Evolutionary conservation across 2,329 filamentous ascomycete species (phyloP).

Genomic region (Monosporascus sp.): DNA sequence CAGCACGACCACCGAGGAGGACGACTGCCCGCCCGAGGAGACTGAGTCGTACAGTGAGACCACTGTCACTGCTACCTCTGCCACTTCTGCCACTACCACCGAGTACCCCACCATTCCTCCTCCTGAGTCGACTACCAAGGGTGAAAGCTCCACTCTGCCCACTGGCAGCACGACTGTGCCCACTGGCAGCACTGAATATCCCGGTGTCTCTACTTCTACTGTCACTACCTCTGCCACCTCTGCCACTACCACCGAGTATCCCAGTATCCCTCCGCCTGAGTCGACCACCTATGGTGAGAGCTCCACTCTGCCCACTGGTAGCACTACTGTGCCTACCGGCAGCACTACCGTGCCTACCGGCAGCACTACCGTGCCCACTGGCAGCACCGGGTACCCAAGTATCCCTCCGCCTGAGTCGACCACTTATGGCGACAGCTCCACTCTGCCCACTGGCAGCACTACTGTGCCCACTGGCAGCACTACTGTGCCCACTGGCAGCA

Average conservation of each 20-base stretch:
- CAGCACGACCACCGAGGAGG: slow-evolving; percentile 3
- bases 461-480: background rate
- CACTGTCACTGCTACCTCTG: background rate
- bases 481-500: background rate
- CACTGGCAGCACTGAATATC: no score
- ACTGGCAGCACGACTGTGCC: background rate
- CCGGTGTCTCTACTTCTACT: no score
- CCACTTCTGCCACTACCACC: background rate
- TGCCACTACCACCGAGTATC: background rate
- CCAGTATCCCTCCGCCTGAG: background rate
- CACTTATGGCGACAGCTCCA: background rate
- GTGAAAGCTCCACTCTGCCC: background rate
- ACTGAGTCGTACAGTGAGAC: slow-evolving; percentile 1
- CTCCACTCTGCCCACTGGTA: background rate
- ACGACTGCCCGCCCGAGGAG: slow-evolving; percentile 7
- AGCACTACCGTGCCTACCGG: no score
- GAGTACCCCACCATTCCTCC: background rate
- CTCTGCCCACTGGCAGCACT: background rate
- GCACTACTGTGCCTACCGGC: no score
- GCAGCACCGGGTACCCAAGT: background rate
- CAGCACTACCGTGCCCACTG: no score
- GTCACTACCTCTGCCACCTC: slow-evolving; percentile 1
- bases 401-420: background rate
- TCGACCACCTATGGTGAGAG: background rate
- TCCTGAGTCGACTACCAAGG: background rate